These are phyloP conservation scores for Lophium mytilinum DNA, from an alignment of 495 filamentous ascomycete genomes.

Conservation along the genomic window DNA sequence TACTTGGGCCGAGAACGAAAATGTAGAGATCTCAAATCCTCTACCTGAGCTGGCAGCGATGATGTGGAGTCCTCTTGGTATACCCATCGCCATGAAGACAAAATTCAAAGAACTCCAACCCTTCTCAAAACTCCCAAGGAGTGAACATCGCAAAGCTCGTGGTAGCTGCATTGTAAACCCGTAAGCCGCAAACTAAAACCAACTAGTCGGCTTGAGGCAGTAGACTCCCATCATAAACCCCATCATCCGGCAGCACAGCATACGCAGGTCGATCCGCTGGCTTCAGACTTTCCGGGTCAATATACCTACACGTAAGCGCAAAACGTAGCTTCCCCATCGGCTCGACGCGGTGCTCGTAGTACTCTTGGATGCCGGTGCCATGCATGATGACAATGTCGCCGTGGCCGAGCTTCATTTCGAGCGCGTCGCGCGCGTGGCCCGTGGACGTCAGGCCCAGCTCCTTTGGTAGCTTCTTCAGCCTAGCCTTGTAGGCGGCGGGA, in stretches of 20 bases:
- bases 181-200: too few relatives aligned
- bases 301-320: conserved; percentile 53
- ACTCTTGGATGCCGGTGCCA: conserved; percentile 59
- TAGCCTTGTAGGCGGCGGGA: conserved; percentile 10
- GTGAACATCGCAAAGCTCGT: too few relatives aligned
- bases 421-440: conserved; percentile 21
- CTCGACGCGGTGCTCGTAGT: conserved; percentile 62
- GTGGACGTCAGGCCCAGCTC: conserved; percentile 28
- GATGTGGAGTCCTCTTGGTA: too few relatives aligned
- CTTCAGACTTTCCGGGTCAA: conserved; percentile 40
- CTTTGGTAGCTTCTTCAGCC: conserved; percentile 29
- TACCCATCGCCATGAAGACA: too few relatives aligned
- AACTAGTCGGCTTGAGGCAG: neutral
- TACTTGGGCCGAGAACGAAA: too few relatives aligned
- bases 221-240: conserved; percentile 14
- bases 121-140: too few relatives aligned
- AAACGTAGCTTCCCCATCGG: conserved; percentile 54
- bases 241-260: conserved; percentile 21
- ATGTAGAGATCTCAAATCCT: too few relatives aligned
- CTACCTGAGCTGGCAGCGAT: too few relatives aligned
- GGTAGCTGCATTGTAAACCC: too few relatives aligned
- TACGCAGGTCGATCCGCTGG: conserved; percentile 27
- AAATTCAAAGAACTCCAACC: too few relatives aligned
- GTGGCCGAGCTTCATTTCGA: conserved; percentile 50
- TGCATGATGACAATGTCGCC: conserved; percentile 83